A percentile compares a stretch with the other conserved stretches of the same genome.
phyloP scores from a whole-genome alignment of 306 rosid species.

The Glycine tomentella region DNA sequence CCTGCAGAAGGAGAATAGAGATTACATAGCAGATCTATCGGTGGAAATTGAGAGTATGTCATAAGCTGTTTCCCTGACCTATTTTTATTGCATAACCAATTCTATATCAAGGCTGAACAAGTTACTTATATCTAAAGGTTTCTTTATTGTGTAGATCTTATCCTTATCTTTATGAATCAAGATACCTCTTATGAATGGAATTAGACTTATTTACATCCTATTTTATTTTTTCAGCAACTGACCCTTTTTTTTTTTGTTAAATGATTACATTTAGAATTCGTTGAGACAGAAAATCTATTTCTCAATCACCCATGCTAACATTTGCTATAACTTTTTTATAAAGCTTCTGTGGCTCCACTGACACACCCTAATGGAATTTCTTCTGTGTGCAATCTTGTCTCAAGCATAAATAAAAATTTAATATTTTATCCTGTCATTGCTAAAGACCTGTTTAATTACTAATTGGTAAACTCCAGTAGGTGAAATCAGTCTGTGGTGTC shows the following conservation, averaged over 20 bases:
- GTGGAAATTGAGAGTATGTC: constrained; percentile 31
- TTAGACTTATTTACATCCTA: neutral
- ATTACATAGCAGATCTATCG: constrained; percentile 20
- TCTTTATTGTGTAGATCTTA: neutral
- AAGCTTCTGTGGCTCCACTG: neutral
- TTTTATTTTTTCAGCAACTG: neutral
- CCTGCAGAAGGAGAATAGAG: constrained; percentile 33
- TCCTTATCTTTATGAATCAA: neutral
- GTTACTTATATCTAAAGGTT: neutral
- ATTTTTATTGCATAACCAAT: neutral
- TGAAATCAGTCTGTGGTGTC: neutral
- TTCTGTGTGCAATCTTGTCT: neutral
- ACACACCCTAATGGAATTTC: neutral
- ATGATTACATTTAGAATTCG: neutral
- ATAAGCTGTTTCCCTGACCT: neutral
- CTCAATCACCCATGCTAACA: neutral
- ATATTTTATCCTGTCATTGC: neutral
- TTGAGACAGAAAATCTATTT: too few relatives aligned
- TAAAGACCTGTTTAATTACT: neutral
- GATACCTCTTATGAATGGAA: neutral
- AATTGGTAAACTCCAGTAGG: neutral
- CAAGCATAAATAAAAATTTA: neutral
- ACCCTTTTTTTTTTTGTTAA: too few relatives aligned
- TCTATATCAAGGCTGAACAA: neutral
- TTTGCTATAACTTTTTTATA: neutral